Evolutionary conservation across 2,329 filamentous ascomycete genomes (phyloP).

Genomic region (Cercospora sojina): DNA sequence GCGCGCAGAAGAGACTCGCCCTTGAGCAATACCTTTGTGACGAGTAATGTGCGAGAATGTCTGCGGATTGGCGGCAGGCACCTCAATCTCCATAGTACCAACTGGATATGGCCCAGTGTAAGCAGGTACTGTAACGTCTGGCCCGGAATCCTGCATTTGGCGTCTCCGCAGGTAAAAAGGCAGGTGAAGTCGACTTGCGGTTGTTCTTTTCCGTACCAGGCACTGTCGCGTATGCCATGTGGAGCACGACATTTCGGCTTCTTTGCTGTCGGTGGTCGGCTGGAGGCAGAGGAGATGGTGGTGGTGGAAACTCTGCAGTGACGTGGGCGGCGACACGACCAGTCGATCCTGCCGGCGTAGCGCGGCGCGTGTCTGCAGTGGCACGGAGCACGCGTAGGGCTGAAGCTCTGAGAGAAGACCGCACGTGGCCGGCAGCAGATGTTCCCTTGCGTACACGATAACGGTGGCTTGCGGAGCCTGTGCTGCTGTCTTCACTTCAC

Average conservation of each 20-base stretch:
- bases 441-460: neutral
- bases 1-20: constrained; percentile 28
- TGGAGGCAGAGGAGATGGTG: neutral
- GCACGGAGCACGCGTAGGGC: neutral
- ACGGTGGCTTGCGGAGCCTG: neutral
- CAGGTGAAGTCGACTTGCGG: neutral
- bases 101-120: constrained; percentile 56
- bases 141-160: constrained; percentile 45
- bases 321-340: neutral
- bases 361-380: neutral
- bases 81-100: constrained; percentile 56
- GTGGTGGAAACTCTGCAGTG: neutral
- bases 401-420: neutral
- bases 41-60: constrained; percentile 54
- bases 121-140: constrained; percentile 48
- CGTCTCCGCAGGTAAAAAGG: neutral
- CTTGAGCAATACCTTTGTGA: constrained; percentile 54
- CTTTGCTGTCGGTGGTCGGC: constrained; percentile 44
- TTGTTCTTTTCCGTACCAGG: neutral
- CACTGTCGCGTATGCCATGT: constrained; percentile 4
- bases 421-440: neutral
- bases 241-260: constrained; percentile 42
- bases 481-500: neutral
- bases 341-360: neutral
- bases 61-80: constrained; percentile 50